A percentile compares a stretch with the other conserved stretches of the same genome.
Conservation (phyloP, 2,329 filamentous ascomycete genomes). For the Monosporascus ibericus region DNA sequence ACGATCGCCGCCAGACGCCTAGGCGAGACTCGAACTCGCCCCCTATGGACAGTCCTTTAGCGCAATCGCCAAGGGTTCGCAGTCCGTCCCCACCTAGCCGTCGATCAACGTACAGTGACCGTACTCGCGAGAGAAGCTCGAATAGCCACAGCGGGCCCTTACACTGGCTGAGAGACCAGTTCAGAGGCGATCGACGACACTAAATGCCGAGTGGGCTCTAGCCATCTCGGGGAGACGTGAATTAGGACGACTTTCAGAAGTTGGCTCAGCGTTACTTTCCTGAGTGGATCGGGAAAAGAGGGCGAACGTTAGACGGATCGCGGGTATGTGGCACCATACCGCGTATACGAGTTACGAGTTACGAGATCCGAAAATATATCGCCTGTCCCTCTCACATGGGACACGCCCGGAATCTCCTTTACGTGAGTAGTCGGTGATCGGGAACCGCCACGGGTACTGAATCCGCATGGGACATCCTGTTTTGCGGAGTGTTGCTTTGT, state of each 20-base stretch:
- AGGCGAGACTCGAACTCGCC: conserved; percentile 21
- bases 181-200: conserved; percentile 20
- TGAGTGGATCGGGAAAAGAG: too few species aligned
- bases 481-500: not conserved
- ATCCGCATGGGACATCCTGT: too few species aligned
- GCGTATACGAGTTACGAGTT: not conserved
- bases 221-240: too few species aligned
- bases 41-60: conserved; percentile 12
- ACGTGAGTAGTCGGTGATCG: not conserved
- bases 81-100: conserved; percentile 21
- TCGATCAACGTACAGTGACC: conserved; percentile 20
- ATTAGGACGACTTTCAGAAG: not conserved
- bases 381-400: not conserved
- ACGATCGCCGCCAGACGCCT: conserved; percentile 8
- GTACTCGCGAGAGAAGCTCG: conserved; percentile 27
- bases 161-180: conserved; percentile 38
- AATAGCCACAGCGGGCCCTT: conserved; percentile 30
- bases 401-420: not conserved
- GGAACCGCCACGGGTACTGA: too few species aligned
- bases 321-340: not conserved
- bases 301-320: not conserved
- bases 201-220: not conserved
- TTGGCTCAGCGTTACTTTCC: not conserved
- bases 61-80: conserved; percentile 16
- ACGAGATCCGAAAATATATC: not conserved